A percentile compares a stretch with the other conserved stretches of the same genome.
These are phyloP conservation scores for Leishmania tropica DNA, from an alignment of 208 protist genomes.

Conservation along the genomic window DNA sequence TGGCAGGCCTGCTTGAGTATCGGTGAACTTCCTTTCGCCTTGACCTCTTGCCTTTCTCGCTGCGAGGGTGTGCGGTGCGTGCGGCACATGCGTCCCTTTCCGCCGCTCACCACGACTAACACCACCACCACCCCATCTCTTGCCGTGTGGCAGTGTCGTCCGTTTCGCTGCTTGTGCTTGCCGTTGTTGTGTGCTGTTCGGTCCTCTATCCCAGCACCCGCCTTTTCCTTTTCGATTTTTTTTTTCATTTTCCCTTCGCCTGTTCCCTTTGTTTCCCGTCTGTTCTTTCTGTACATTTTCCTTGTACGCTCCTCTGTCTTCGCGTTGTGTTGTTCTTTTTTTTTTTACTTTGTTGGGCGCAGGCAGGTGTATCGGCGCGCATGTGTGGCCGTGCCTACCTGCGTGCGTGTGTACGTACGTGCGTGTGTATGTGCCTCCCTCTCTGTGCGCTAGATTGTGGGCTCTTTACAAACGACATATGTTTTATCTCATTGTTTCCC, in stretches of 20 bases:
- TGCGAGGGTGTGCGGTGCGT: neutral
- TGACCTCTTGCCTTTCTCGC: neutral
- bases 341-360: neutral
- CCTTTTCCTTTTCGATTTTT: neutral
- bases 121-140: neutral
- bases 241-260: neutral
- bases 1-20: neutral
- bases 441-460: too few species aligned
- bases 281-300: neutral
- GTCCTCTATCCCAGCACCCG: neutral
- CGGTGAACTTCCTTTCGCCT: neutral
- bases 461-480: too few species aligned
- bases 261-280: neutral
- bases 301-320: neutral
- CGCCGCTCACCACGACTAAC: neutral
- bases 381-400: too few species aligned
- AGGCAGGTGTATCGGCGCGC: too few species aligned
- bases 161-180: neutral
- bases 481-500: too few species aligned
- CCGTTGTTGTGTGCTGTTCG: neutral
- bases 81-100: neutral
- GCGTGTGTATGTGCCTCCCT: too few species aligned
- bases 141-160: neutral
- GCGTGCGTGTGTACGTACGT: neutral
- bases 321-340: neutral